Base-by-base conservation (phyloP, 306 rosid genomes). In the peach (Prunus persica) region DNA sequence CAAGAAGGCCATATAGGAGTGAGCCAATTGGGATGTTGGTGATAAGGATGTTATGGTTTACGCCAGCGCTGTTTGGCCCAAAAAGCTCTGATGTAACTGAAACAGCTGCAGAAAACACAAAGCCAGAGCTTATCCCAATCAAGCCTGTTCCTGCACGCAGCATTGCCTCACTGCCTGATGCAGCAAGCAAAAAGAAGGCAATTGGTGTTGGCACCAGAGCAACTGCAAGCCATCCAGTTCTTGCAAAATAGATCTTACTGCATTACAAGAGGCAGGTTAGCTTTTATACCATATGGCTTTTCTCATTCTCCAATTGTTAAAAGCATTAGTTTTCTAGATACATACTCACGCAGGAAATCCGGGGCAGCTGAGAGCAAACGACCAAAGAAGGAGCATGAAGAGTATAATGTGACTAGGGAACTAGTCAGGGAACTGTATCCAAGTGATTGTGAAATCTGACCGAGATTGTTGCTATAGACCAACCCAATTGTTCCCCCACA, bases 61-160 rank as follows among this genome's bases (percentile, higher is more conserved):
- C 90, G 6, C 97, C 91, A 12, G 87, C 66, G 51, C 87, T 87
- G 82, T 86, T 86, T 2, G 98, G 91, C 38, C 98, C 98, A 76
- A 95, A 95, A 0, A 95, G 92, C 86, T 95, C 98, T 0, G 97
- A 88, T 6, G 98, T 92, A 16, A 95, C 71, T 2, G 98, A 93
- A 20, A 95, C 97, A 0, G 97, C 97, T 18, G 98, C 98, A 2
- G 98, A 92, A 73, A 95, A 95, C 77, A 95, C 91, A 86, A 95
- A 92, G 5, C 98, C 97, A 0, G 97, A 92, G 80, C 98, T 95
- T 76, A 92, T 43, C 70, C 97, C 97, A 6, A 95, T 83, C 38
- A 95, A 84, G 15, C 92, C 93, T 14, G 97, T 90, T 67, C 97
- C 97, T 6, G 71, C 67, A 1, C 84, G 72, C 43, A 95, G 75